phyloP scores from a whole-genome alignment of 495 filamentous ascomycete genomes.

The Penicillium goetzii region DNA sequence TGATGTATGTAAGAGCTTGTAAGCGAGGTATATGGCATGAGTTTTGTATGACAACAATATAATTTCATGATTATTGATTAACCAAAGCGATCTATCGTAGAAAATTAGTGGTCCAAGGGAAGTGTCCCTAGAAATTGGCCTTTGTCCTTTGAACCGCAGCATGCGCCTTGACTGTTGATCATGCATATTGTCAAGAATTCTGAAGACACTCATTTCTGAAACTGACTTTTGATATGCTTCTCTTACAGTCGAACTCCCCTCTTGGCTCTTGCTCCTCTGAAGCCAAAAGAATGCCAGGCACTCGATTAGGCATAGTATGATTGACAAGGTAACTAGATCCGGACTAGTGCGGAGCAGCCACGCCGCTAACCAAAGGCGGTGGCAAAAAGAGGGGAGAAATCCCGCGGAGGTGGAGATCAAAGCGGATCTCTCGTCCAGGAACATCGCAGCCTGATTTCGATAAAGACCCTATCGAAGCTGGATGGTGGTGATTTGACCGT shows the following conservation, averaged over 20 bases:
- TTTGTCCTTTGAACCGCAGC: too few relatives aligned
- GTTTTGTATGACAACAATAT: too few relatives aligned
- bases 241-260: neutral
- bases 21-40: too few relatives aligned
- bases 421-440: conserved; percentile 1
- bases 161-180: too few relatives aligned
- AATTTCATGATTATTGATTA: too few relatives aligned
- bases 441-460: neutral
- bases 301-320: neutral
- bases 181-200: too few relatives aligned
- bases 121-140: too few relatives aligned
- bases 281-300: neutral
- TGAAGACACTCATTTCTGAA: neutral
- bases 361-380: neutral
- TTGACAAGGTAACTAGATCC: neutral
- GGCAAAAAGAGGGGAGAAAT: neutral
- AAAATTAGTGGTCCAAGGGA: too few relatives aligned
- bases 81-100: too few relatives aligned
- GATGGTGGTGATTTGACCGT: neutral
- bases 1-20: conserved; percentile 3
- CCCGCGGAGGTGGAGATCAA: conserved; percentile 3
- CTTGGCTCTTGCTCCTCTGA: neutral
- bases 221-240: neutral
- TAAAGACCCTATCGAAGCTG: neutral
- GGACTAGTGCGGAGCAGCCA: neutral